Conservation (phyloP, 108 stramenopile species). For the Schizochytrium sp. region DNA sequence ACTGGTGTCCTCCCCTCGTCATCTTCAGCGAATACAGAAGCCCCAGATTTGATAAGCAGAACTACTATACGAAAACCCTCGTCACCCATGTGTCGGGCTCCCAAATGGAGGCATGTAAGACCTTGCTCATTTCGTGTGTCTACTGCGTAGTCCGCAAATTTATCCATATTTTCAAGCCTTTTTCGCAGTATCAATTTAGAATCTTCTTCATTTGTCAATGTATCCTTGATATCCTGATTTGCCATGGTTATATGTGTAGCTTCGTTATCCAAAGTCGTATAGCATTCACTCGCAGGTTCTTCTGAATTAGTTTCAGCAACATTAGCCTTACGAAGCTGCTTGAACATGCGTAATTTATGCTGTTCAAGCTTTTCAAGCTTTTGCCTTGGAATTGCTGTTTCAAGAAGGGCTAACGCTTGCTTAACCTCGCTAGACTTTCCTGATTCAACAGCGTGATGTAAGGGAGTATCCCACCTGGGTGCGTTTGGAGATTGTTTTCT, state of each 20-base stretch:
- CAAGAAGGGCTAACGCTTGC: not conserved
- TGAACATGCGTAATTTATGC: slow-evolving; percentile 23
- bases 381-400: not conserved
- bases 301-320: not conserved
- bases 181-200: no score
- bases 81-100: not conserved
- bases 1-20: not conserved
- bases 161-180: not conserved
- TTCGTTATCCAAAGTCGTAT: not conserved
- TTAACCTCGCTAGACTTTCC: not conserved
- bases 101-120: not conserved
- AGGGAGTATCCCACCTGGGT: not conserved
- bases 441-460: not conserved
- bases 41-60: not conserved
- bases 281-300: not conserved
- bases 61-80: not conserved
- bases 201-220: not conserved
- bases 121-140: slow-evolving; percentile 13
- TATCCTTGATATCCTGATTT: not conserved
- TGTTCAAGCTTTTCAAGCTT: not conserved
- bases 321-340: slow-evolving; percentile 8
- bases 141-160: not conserved
- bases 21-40: not conserved
- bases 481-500: not conserved
- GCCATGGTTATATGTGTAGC: not conserved